phyloP scores from a whole-genome alignment of 2,329 filamentous ascomycete genomes.

The Aspergillus sp. region DNA sequence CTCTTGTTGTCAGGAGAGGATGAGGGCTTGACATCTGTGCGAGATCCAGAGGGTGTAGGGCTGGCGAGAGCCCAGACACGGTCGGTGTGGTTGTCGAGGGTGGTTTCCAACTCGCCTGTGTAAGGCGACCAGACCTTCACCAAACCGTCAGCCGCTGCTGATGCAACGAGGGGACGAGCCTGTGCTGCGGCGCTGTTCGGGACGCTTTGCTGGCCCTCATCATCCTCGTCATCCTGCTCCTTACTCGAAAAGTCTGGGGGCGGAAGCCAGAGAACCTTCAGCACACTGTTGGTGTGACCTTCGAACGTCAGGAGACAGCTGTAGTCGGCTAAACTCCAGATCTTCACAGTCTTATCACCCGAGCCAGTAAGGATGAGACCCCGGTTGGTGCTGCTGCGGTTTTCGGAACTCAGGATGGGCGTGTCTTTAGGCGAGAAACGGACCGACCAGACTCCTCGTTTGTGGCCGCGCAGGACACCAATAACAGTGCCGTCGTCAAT shows the following conservation, averaged over 20 bases:
- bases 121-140: constrained; percentile 95
- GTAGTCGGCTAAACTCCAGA: constrained; percentile 91
- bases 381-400: constrained; percentile 61
- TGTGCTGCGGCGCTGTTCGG: constrained; percentile 23
- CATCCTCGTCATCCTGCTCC: constrained; percentile 28
- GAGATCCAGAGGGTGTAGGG: constrained; percentile 38
- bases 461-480: constrained; percentile 85
- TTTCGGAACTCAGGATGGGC: constrained; percentile 65
- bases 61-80: constrained; percentile 85
- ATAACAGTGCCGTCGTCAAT: constrained; percentile 80
- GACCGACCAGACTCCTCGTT: constrained; percentile 91
- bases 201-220: constrained; percentile 21
- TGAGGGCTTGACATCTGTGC: constrained; percentile 21
- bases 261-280: constrained; percentile 85
- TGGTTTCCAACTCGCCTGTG: constrained; percentile 75
- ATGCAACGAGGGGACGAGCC: constrained; percentile 51
- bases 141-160: constrained; percentile 84
- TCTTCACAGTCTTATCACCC: constrained; percentile 90
- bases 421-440: constrained; percentile 75
- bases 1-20: constrained; percentile 17
- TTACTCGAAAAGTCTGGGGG: constrained; percentile 34
- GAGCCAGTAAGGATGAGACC: constrained; percentile 83
- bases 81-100: constrained; percentile 93
- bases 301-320: constrained; percentile 89
- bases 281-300: constrained; percentile 88